phyloP scores from a whole-genome alignment of 2,329 filamentous ascomycete genomes.

The Diaporthe sp. region DNA sequence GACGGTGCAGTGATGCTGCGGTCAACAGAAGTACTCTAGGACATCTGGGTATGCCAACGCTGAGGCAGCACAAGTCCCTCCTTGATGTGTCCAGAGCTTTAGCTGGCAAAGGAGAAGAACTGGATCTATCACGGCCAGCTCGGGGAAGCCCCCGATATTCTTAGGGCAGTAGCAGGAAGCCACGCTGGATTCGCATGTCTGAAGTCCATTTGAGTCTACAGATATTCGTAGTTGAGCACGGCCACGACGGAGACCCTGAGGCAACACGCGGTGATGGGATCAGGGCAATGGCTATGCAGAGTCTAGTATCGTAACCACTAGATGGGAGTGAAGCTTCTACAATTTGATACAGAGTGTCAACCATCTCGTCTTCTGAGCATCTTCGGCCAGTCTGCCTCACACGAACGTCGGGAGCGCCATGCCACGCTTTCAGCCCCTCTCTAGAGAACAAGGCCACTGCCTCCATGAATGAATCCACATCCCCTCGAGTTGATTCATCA shows the following conservation, averaged over 20 bases:
- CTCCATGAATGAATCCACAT: neutral
- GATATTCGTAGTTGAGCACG: neutral
- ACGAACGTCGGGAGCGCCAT: neutral
- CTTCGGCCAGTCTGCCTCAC: neutral
- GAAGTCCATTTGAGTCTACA: neutral
- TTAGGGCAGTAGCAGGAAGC: neutral
- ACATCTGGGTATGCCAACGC: too few relatives aligned
- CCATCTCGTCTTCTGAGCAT: neutral
- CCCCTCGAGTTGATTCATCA: neutral
- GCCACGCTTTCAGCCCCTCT: neutral
- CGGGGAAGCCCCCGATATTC: too few relatives aligned
- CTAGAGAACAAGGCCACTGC: neutral
- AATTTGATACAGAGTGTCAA: neutral
- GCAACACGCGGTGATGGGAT: neutral
- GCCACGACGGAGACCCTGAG: neutral
- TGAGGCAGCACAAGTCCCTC: neutral
- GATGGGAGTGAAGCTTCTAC: neutral
- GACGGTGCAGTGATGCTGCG: neutral
- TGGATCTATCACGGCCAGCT: too few relatives aligned
- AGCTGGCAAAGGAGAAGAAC: neutral
- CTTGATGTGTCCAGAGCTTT: neutral
- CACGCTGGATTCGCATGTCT: neutral
- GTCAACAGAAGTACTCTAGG: too few relatives aligned
- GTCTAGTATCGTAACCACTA: neutral
- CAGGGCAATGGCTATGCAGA: neutral